phyloP scores from a whole-genome alignment of 75 land plant genomes.

The Sequoia sempervirens region DNA sequence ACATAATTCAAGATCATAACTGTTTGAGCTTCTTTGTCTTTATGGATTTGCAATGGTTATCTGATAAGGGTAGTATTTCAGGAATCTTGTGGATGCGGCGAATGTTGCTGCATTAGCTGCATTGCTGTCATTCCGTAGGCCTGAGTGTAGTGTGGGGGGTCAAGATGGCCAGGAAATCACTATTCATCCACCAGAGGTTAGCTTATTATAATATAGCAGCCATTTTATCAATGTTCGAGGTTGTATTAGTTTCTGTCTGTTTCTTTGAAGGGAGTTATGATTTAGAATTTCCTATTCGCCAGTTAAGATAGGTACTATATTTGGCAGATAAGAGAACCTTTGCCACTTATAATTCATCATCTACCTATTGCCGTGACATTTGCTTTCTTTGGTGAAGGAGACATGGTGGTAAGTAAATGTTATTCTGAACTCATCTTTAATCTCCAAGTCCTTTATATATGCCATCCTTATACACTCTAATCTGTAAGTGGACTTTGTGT shows the following conservation, averaged over 20 bases:
- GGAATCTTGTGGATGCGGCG: slow-evolving; percentile 94
- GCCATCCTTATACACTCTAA: neutral
- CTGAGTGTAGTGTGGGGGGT: slow-evolving; percentile 79
- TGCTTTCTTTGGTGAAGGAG: too few species aligned
- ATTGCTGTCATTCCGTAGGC: slow-evolving; percentile 77
- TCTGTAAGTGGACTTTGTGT: neutral
- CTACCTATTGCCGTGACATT: too few species aligned
- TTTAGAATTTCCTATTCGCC: neutral
- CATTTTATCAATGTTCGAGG: neutral
- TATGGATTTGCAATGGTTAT: neutral
- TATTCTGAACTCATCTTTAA: neutral
- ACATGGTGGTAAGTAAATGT: slow-evolving; percentile 3
- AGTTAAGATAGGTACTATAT: neutral
- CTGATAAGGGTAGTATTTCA: slow-evolving; percentile 17
- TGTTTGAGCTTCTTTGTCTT: neutral
- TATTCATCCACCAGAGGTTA: slow-evolving; percentile 22
- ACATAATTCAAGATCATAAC: neutral
- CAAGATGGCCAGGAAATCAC: too few species aligned
- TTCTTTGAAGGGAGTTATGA: neutral
- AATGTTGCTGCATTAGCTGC: slow-evolving; percentile 91
- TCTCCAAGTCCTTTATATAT: neutral
- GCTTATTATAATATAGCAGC: neutral
- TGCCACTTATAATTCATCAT: too few species aligned
- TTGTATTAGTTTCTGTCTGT: neutral
- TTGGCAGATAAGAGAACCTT: slow-evolving; percentile 18